Percentiles rank a stretch among this genome's conserved stretches.
These are phyloP conservation scores for Saccharomyces paradoxus DNA, from an alignment of 805 yeast genomes.

Conservation along the genomic window DNA sequence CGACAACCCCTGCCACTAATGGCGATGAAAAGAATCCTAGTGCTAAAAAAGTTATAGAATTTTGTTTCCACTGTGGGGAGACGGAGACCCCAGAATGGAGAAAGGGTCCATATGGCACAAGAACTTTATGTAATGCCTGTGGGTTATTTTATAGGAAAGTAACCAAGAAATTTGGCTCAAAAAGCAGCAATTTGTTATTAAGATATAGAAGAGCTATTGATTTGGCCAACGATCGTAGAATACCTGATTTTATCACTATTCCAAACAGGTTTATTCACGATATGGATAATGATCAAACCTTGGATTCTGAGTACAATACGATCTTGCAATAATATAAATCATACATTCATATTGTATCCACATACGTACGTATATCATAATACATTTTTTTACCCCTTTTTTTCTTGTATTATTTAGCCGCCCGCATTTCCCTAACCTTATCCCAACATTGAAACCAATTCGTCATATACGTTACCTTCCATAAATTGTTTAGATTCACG, in stretches of 20 bases:
- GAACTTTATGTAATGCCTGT: constrained; percentile 87
- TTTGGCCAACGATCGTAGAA: constrained; percentile 20
- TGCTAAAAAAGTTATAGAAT: not conserved
- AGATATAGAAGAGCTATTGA: constrained; percentile 18
- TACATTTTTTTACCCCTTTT: not conserved
- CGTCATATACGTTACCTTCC: constrained; percentile 24
- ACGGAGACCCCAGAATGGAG: constrained; percentile 88
- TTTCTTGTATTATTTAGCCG: not conserved
- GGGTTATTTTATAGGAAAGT: constrained; percentile 69
- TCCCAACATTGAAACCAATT: constrained; percentile 33
- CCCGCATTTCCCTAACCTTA: constrained; percentile 6
- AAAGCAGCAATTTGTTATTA: constrained; percentile 26
- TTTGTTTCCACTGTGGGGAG: constrained; percentile 65
- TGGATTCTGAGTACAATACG: constrained; percentile 12
- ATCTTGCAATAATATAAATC: not conserved
- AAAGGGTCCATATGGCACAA: constrained; percentile 74
- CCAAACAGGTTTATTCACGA: constrained; percentile 10
- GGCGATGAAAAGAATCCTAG: not conserved
- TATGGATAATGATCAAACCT: constrained; percentile 7
- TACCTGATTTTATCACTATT: constrained; percentile 20
- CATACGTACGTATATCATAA: not conserved
- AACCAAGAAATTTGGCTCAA: constrained; percentile 31
- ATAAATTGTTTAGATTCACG: constrained; percentile 41
- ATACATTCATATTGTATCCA: not conserved
- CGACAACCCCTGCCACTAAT: not conserved